Conservation (phyloP, 225 moss, liverwort and hornwort genomes). For the Polytrichum formosum region DNA sequence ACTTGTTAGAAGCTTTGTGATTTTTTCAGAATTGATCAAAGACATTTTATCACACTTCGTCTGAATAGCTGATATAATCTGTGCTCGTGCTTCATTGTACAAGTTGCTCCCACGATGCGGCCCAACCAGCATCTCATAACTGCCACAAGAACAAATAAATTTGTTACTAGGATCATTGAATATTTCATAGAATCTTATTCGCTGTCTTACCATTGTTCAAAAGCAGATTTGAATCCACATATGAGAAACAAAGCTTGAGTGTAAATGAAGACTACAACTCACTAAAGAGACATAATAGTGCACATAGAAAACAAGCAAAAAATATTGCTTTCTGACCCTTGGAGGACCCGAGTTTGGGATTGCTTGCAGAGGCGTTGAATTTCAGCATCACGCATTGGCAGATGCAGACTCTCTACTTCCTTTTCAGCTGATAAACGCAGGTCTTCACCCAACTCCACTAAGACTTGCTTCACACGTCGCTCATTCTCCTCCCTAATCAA, state of each 20-base stretch:
- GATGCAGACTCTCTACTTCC: slow-evolving; percentile 63
- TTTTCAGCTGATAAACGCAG: slow-evolving; percentile 71
- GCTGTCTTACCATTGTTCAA: too few species aligned
- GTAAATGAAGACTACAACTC: too few species aligned
- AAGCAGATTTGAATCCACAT: too few species aligned
- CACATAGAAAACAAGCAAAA: not conserved
- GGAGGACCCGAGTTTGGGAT: slow-evolving; percentile 56
- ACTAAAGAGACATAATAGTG: not conserved
- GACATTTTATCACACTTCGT: slow-evolving; percentile 72
- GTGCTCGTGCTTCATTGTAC: slow-evolving; percentile 74
- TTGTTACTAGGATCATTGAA: not conserved
- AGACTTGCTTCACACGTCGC: slow-evolving; percentile 80
- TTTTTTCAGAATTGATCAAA: slow-evolving; percentile 71
- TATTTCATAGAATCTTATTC: too few species aligned
- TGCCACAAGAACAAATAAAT: slow-evolving; percentile 17
- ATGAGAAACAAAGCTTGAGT: too few species aligned
- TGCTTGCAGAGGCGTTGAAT: slow-evolving; percentile 78
- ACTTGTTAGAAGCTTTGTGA: slow-evolving; percentile 58
- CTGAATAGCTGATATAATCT: slow-evolving; percentile 75
- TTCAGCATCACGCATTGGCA: slow-evolving; percentile 81
- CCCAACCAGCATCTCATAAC: slow-evolving; percentile 77
- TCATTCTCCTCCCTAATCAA: slow-evolving; percentile 80
- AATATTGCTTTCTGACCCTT: slow-evolving; percentile 43
- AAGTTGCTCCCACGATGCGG: slow-evolving; percentile 78
- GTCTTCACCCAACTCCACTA: slow-evolving; percentile 81